Conservation (phyloP, 202 grass and related monocot species). For the Thinopyrum obtusiflorum region DNA sequence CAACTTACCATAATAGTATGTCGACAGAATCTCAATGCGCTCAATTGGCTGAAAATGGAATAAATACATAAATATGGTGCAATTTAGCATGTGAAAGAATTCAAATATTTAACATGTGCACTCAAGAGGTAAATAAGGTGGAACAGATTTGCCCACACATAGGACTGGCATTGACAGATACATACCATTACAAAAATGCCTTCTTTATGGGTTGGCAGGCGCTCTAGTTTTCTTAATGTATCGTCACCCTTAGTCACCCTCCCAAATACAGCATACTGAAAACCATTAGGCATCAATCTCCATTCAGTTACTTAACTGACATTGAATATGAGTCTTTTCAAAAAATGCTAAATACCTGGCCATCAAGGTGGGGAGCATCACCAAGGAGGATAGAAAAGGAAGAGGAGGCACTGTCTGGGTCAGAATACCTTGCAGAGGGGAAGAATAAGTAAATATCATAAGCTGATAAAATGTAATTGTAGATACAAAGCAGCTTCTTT, state of each 20-base stretch:
- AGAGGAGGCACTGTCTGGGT: conserved; percentile 85
- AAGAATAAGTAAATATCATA: conserved; percentile 11
- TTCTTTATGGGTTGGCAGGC: conserved; percentile 78
- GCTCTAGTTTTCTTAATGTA: conserved; percentile 82
- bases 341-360: conserved; percentile 55
- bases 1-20: conserved; percentile 66
- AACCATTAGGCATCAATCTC: conserved; percentile 22
- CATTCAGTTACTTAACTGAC: conserved; percentile 12
- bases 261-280: conserved; percentile 96
- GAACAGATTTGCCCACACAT: not conserved
- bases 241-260: conserved; percentile 86
- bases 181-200: conserved; percentile 95
- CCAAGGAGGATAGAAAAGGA: conserved; percentile 98
- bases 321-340: not conserved
- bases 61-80: conserved; percentile 21
- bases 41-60: conserved; percentile 69
- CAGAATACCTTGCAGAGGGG: conserved; percentile 61
- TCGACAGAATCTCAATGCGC: conserved; percentile 77
- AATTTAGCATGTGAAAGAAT: not conserved
- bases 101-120: not conserved
- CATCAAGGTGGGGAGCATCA: conserved; percentile 85
- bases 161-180: conserved; percentile 5
- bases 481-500: not conserved
- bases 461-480: not conserved
- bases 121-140: conserved; percentile 15